Evolutionary conservation across 176 grass and related monocot genomes (phyloP), one percentile per base, ranked within the genome.

Genomic region (Avena insularis): DNA sequence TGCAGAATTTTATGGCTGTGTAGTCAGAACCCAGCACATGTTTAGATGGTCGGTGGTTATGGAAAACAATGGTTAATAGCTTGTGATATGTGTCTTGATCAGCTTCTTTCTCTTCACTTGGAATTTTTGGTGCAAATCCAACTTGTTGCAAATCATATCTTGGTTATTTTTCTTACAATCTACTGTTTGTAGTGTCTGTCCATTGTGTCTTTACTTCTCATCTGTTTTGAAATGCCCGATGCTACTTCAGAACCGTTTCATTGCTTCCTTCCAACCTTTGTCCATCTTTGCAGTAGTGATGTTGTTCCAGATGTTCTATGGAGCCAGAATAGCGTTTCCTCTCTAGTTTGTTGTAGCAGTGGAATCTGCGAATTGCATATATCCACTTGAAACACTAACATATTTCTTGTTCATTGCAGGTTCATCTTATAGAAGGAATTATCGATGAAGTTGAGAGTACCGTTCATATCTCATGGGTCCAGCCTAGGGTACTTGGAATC

Each of bases 351-450:
- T 19, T 88, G 47, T 48, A 54, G 19, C 8, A 72, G 38, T 36
- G 20, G 14, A 50, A 12, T 48, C 33, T 17, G 3, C 0, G 49
- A 29, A 23, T 69, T 50, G 16, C 67, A 54, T 68, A 77, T 68
- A 58, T 85, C 29, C 36, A 46, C 54, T 70, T 64, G 49, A 48
- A 51, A 27, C 5, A 75, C 59, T 85, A 11, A 43, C 23, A 12
- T 20, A 59, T 49, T 47, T 69, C 3, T 80, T 67, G 76, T 71
- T 48, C 4, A 35, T 43, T 81, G 78, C 84, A 98, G 96, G 96
- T 98, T 86, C 96, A 95, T 95, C 91, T 98, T 60, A 95, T 98
- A 59, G 96, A 95, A 90, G 96, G 96, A 65, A 95, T 92, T 86
- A 98, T 98, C 56, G 93, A 98, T 88, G 91, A 95, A 88, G 93